Evolutionary conservation across 2,329 filamentous ascomycete species (phyloP), one percentile per base, ranked within the genome.

Genomic region (Neofusicoccum sp.): DNA sequence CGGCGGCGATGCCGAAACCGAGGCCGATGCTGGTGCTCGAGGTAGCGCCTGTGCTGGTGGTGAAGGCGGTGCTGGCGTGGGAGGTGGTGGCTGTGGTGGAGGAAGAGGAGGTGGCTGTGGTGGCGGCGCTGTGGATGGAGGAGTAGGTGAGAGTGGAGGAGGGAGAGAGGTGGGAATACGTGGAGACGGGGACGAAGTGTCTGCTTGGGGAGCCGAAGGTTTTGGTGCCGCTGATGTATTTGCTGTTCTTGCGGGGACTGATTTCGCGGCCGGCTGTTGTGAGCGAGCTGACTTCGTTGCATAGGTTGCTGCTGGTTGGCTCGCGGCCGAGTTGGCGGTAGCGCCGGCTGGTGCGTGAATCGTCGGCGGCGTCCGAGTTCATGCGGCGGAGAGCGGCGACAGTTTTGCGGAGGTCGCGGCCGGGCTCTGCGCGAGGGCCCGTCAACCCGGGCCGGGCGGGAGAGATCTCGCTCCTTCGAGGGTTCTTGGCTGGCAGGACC

Each of bases 251-350:
- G 43, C 30, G 45, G n/a, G 34, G n/a, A n/a, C n/a, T n/a, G n/a
- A n/a, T 43, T n/a, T 31, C 33, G 14, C 45, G 7, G n/a, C 34
- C 24, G 20, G 26, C n/a, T n/a, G 11, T 11, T 12, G 33, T 20
- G 5, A 24, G 26, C 26, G 44, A 20, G 16, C 11, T 16, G 7
- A 51, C 20, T 33, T 54, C 49, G 6, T 12, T 16, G 12, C 16
- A 7, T 12, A 54, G 40, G 28, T 40, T 43, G 40, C n/a, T 16
- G 38, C 24, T 38, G 12, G 51, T 58, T 3, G 51, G n/a, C 28
- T 78, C 76, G 2, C 77, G 68, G 0, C 76, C 75, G 0, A 79
- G 66, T n/a, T 71, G 67, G 20, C 75, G 62, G 63, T 78, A 79
- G 5, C 74, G 70, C 0, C 75, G 65, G 41, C 60, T 54, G 11